Percentiles rank a stretch among this genome's conserved stretches.
phyloP scores from a whole-genome alignment of 1,139 yeast species.

The Candida smagusa region DNA sequence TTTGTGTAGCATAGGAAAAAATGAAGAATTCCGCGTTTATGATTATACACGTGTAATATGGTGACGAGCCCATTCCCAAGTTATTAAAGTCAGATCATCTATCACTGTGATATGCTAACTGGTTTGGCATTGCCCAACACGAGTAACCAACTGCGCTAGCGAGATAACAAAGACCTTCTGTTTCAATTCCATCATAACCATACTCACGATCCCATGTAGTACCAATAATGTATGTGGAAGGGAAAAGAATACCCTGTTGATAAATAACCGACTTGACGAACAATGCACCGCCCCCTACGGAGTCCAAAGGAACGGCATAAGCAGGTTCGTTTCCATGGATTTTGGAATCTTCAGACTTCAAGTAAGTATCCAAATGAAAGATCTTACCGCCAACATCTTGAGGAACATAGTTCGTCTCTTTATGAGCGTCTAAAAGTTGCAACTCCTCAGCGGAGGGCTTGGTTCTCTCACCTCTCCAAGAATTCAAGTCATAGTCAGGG shows the following conservation, averaged over 20 bases:
- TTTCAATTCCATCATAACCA: slow-evolving; percentile 54
- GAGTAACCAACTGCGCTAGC: slow-evolving; percentile 43
- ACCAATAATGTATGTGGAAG: slow-evolving; percentile 45
- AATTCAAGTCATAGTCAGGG: slow-evolving; percentile 40
- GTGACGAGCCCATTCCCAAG: no score
- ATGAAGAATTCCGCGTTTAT: no score
- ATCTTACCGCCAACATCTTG: slow-evolving; percentile 28
- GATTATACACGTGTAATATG: no score
- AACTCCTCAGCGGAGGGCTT: slow-evolving; percentile 33
- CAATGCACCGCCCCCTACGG: slow-evolving; percentile 51
- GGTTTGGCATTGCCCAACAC: slow-evolving; percentile 45
- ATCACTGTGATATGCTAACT: slow-evolving; percentile 23
- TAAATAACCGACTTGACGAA: slow-evolving; percentile 40
- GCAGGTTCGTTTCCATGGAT: slow-evolving; percentile 10
- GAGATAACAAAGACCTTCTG: slow-evolving; percentile 49
- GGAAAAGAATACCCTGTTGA: slow-evolving; percentile 45
- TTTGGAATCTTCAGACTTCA: slow-evolving; percentile 16
- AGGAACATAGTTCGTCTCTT: slow-evolving; percentile 40
- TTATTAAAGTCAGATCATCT: no score
- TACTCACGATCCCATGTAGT: slow-evolving; percentile 46
- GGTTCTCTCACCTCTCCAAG: slow-evolving; percentile 46
- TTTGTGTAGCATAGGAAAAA: no score
- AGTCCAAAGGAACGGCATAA: slow-evolving; percentile 32
- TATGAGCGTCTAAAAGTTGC: slow-evolving; percentile 26
- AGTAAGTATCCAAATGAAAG: slow-evolving; percentile 29